phyloP scores from a whole-genome alignment of 2,329 filamentous ascomycete genomes.

The Penicillium carneum region DNA sequence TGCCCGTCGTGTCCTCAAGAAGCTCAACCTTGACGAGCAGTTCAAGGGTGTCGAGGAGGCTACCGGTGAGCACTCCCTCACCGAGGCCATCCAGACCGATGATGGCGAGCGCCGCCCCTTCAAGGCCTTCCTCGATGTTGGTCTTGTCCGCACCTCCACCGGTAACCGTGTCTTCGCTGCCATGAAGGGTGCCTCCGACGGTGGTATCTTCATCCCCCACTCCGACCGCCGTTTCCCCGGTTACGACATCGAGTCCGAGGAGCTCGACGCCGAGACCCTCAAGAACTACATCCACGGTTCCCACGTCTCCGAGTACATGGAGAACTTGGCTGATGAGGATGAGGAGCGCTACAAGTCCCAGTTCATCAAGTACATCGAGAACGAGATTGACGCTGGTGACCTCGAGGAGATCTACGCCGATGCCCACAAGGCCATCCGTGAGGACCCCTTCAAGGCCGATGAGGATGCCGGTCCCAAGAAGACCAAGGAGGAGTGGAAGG shows the following conservation, averaged over 20 bases:
- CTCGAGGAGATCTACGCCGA: conserved; percentile 96
- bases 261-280: conserved; percentile 94
- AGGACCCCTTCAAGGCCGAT: conserved; percentile 96
- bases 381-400: conserved; percentile 93
- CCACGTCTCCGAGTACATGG: conserved; percentile 99
- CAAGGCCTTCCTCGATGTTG: conserved; percentile 98
- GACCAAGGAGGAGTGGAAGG: conserved; percentile 96
- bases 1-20: conserved; percentile 94
- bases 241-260: conserved; percentile 95
- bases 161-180: conserved; percentile 98
- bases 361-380: conserved; percentile 97
- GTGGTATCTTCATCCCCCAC: conserved; percentile 95
- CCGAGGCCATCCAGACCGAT: conserved; percentile 89
- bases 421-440: conserved; percentile 94
- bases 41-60: conserved; percentile 97
- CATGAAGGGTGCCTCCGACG: conserved; percentile 99
- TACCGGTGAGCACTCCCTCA: conserved; percentile 93
- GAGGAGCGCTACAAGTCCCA: conserved; percentile 99
- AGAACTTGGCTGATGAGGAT: conserved; percentile 98
- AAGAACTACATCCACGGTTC: conserved; percentile 99
- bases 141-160: conserved; percentile 94
- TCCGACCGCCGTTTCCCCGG: conserved; percentile 99
- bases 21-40: conserved; percentile 91
- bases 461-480: conserved; percentile 80
- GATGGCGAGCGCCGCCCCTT: conserved; percentile 91